Evolutionary conservation across 257 asterid species (phyloP).

Genomic region (Solanum etuberosum): DNA sequence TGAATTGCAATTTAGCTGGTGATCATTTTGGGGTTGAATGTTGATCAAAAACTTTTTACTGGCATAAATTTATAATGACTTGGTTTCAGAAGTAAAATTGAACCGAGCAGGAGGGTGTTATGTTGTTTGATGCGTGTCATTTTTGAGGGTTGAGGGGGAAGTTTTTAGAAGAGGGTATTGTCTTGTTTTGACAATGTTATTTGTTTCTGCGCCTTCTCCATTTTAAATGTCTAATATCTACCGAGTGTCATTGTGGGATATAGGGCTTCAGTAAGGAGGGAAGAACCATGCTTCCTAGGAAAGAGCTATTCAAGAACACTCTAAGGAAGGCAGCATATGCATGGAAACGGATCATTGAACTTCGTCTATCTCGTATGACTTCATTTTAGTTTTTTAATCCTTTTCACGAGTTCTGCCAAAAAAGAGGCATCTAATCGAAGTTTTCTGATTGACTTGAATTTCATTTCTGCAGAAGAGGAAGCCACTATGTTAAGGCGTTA

Average conservation of each 20-base stretch:
- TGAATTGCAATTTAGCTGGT: neutral
- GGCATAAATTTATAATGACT: neutral
- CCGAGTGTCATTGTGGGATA: neutral
- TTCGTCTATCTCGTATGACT: constrained; percentile 51
- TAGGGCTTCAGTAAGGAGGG: constrained; percentile 80
- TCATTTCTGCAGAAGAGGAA: constrained; percentile 65
- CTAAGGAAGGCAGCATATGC: constrained; percentile 87
- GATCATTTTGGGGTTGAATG: neutral
- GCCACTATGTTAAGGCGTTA: constrained; percentile 62
- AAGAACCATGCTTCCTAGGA: constrained; percentile 73
- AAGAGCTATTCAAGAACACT: constrained; percentile 85
- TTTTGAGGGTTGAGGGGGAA: neutral
- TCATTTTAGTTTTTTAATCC: neutral
- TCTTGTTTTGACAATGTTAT: neutral
- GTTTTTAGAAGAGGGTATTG: neutral
- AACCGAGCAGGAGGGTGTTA: neutral
- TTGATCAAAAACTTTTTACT: neutral
- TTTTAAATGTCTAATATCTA: neutral
- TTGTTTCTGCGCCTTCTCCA: neutral
- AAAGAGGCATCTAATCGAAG: neutral
- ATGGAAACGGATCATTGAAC: constrained; percentile 63
- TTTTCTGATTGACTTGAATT: neutral
- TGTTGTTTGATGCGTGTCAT: neutral
- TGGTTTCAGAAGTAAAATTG: neutral
- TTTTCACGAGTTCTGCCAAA: neutral